Evolutionary conservation across 2,329 filamentous ascomycete genomes (phyloP).

Genomic region (Byssoonygena ceratinophila): DNA sequence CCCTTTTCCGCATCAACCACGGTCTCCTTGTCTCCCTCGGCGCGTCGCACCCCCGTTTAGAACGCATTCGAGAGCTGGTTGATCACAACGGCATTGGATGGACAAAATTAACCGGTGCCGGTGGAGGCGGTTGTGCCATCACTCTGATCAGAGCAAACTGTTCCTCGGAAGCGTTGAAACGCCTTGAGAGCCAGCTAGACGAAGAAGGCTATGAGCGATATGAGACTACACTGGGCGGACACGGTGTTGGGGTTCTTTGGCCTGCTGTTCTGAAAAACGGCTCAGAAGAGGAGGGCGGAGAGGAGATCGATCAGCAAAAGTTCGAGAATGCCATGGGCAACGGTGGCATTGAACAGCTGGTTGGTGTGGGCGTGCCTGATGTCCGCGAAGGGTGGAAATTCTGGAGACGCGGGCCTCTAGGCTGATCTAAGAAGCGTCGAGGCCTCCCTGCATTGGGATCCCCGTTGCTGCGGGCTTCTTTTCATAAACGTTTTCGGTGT

Average conservation of each 20-base stretch:
- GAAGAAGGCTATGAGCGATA: conserved; percentile 72
- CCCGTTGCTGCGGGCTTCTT: no score
- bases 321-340: conserved; percentile 75
- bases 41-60: conserved; percentile 86
- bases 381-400: conserved; percentile 77
- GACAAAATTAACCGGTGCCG: conserved; percentile 94
- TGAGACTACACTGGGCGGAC: conserved; percentile 78
- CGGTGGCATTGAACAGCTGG: conserved; percentile 75
- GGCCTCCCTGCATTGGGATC: no score
- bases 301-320: conserved; percentile 85
- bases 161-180: conserved; percentile 45
- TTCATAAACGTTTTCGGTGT: neutral
- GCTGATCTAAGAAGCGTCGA: neutral
- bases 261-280: conserved; percentile 83
- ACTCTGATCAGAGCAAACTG: conserved; percentile 67
- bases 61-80: conserved; percentile 81
- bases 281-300: conserved; percentile 66
- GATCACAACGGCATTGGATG: conserved; percentile 84
- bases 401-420: conserved; percentile 46
- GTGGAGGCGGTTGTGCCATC: conserved; percentile 91
- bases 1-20: conserved; percentile 88
- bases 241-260: conserved; percentile 89
- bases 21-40: conserved; percentile 82
- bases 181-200: conserved; percentile 55
- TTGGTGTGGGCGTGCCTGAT: conserved; percentile 63